phyloP scores from a whole-genome alignment of 2,329 filamentous ascomycete species.

The Fusarium globosum region DNA sequence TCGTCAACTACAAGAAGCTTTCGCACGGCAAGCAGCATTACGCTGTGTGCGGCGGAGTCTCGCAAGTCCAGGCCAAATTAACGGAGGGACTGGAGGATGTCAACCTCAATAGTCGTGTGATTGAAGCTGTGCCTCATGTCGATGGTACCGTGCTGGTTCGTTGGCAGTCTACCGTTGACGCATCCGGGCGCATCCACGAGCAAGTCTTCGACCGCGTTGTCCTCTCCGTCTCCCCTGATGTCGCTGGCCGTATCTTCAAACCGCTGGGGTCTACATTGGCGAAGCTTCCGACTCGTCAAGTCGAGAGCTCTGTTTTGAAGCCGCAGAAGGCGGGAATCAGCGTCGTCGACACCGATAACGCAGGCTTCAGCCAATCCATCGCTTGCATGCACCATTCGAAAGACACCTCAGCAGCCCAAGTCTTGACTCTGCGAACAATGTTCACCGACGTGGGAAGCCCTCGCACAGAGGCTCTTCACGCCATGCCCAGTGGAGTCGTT shows the following conservation, averaged over 20 bases:
- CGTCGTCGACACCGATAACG: conserved; percentile 13
- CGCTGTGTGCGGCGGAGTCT: conserved; percentile 61
- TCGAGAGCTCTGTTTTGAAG: conserved; percentile 59
- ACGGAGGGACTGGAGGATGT: conserved; percentile 52
- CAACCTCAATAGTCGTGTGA: conserved; percentile 54
- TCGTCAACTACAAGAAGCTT: conserved; percentile 61
- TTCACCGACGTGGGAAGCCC: conserved; percentile 44
- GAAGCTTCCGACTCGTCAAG: conserved; percentile 59
- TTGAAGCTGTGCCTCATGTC: conserved; percentile 46
- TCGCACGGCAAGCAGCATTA: conserved; percentile 62
- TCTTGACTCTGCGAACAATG: conserved; percentile 51
- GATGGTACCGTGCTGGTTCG: conserved; percentile 45
- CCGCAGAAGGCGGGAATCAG: conserved; percentile 1
- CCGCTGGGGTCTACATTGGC: conserved; percentile 53
- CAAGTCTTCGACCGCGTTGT: conserved; percentile 63
- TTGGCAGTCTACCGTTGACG: conserved; percentile 47
- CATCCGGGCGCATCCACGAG: conserved; percentile 24
- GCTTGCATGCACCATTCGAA: conserved; percentile 46
- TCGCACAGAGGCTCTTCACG: conserved; percentile 64
- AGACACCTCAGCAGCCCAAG: conserved; percentile 44
- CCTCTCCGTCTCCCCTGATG: conserved; percentile 65
- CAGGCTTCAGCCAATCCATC: background rate
- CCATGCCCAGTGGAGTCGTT: conserved; percentile 61
- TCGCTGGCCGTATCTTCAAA: conserved; percentile 60
- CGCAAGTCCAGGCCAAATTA: conserved; percentile 60